Evolutionary conservation across 768 basidiomycete species (phyloP).

Genomic region (Phaeotremella fagi): DNA sequence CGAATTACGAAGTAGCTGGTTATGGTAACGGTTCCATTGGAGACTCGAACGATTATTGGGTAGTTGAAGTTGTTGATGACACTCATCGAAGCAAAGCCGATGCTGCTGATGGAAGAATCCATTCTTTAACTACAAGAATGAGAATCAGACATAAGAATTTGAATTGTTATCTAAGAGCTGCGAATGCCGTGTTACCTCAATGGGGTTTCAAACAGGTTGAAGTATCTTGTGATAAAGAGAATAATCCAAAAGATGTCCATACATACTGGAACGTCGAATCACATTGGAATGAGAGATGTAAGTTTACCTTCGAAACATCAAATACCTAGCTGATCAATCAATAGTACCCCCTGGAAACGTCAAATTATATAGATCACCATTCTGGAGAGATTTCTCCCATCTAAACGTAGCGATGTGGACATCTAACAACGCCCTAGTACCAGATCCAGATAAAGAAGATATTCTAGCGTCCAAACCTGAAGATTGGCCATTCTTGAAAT

Average conservation of each 20-base stretch:
- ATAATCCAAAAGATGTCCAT: constrained; percentile 70
- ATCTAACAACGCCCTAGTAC: constrained; percentile 94
- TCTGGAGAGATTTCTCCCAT: constrained; percentile 96
- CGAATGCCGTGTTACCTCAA: constrained; percentile 82
- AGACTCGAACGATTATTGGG: constrained; percentile 84
- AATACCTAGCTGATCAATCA: not conserved
- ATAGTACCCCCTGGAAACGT: constrained; percentile 76
- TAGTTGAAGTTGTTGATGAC: constrained; percentile 90
- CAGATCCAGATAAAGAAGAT: constrained; percentile 97
- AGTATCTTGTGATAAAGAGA: constrained; percentile 86
- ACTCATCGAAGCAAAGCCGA: constrained; percentile 59
- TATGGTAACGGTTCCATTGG: constrained; percentile 89
- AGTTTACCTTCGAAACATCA: constrained; percentile 47
- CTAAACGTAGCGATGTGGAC: constrained; percentile 99
- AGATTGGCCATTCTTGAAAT: constrained; percentile 88
- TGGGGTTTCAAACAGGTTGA: constrained; percentile 99
- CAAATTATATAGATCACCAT: constrained; percentile 82
- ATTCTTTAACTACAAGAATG: constrained; percentile 84
- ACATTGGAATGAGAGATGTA: constrained; percentile 92
- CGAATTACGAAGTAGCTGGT: constrained; percentile 84
- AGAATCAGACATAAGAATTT: constrained; percentile 71
- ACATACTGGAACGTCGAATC: constrained; percentile 99
- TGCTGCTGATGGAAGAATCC: constrained; percentile 61
- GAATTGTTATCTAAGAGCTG: constrained; percentile 85
- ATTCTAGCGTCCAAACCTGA: constrained; percentile 86